A percentile compares a stretch with the other conserved stretches of the same genome.
Conservation (phyloP, 2,329 filamentous ascomycete genomes). For the Apiospora malaysiana region DNA sequence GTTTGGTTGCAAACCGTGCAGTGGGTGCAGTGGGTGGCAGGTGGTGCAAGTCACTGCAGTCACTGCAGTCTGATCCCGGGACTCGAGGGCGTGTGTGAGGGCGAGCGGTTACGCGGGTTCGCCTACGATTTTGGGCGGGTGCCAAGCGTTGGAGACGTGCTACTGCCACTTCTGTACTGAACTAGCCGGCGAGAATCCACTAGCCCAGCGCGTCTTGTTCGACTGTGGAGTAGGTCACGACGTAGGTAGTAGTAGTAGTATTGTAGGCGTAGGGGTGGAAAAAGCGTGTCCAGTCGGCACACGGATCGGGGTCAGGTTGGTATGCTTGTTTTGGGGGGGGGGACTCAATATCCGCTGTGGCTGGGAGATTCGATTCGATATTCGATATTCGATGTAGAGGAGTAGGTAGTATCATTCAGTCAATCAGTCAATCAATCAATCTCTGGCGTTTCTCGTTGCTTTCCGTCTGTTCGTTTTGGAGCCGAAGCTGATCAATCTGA, state of each 20-base stretch:
- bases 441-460: not conserved
- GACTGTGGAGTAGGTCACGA: slow-evolving; percentile 17
- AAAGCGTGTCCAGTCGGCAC: slow-evolving; percentile 15
- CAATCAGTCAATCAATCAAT: too few relatives aligned
- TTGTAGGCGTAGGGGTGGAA: not conserved
- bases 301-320: slow-evolving; percentile 5
- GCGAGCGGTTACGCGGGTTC: slow-evolving; percentile 7
- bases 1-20: not conserved
- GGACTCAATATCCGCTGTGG: not conserved
- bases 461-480: not conserved
- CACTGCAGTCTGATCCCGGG: slow-evolving; percentile 7
- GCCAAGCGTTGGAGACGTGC: slow-evolving; percentile 14
- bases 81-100: not conserved
- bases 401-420: too few relatives aligned
- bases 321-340: not conserved
- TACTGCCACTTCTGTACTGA: not conserved
- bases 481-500: not conserved
- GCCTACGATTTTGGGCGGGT: not conserved
- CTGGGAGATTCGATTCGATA: not conserved
- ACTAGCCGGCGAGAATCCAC: not conserved
- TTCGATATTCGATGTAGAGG: not conserved
- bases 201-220: slow-evolving; percentile 7
- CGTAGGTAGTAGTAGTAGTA: too few relatives aligned
- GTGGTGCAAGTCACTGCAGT: too few relatives aligned
- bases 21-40: too few relatives aligned